Evolutionary conservation across 83 land plant species (phyloP), one percentile per base, ranked within the genome.

Genomic region (Diphasiastrum complanatum): DNA sequence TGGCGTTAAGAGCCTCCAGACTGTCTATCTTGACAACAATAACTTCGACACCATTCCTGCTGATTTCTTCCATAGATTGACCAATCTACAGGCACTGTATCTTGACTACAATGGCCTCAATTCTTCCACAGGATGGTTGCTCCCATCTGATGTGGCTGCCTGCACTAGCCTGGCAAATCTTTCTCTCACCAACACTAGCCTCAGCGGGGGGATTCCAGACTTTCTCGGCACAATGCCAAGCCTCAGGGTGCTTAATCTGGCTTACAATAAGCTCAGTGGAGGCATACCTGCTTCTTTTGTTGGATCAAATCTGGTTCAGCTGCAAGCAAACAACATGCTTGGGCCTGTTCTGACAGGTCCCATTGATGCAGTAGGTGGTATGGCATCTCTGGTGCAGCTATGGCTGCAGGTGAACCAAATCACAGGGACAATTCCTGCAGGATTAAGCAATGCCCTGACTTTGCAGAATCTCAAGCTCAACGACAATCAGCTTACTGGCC

Each of bases 391-490:
- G 43, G 14, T 14, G 14, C 43, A 38, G 43, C 43, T 38, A 38
- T 38, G 43, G 43, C 43, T 38, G 43, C 43, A 38, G 14, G 43
- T 38, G 43, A 38, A 38, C 14, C 43, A 38, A 38, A 38, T 38
- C 43, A 38, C 43, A 8, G 43, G 43, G 43, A 38, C 43, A 8
- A 38, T 38, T 38, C 43, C 43, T 8, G 43, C 14, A 8, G 43
- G 43, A 8, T 14, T 38, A 8, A 38, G 43, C 14, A 38, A 38
- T 38, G 43, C 43, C 8, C 12, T 38, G 43, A 8, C 43, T 38
- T 38, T 38, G 43, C 43, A 38, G 43, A 38, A 38, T 38, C 14
- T 38, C 12, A 38, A 38, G 43, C 14, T 38, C 8, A 38, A 38
- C 43, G 43, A 38, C 43, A 38, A 38, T 14, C 12, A 38, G 8